Evolutionary conservation across 208 protist species (phyloP).

Genomic region (Trypanosoma rangeli): DNA sequence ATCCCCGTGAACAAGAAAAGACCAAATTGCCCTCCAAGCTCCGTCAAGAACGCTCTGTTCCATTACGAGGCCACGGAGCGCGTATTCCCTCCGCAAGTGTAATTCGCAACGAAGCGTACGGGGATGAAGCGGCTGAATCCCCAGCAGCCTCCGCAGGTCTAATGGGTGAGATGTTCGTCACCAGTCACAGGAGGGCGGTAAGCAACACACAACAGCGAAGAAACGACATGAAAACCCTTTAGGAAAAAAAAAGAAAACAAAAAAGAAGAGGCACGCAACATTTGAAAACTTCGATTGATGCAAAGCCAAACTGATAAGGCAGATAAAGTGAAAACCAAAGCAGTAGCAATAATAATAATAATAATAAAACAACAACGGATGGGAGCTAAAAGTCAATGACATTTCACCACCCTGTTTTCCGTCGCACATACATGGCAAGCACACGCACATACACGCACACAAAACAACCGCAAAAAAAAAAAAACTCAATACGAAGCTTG

Average conservation of each 20-base stretch:
- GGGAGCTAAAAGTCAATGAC: too few species aligned
- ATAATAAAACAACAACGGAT: constrained; percentile 4
- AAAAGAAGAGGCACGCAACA: too few species aligned
- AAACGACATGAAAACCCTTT: not conserved
- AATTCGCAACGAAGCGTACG: not conserved
- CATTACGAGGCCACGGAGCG: not conserved
- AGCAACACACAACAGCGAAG: too few species aligned
- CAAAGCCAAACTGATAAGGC: too few species aligned
- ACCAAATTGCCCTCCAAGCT: constrained; percentile 1
- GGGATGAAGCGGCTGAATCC: not conserved
- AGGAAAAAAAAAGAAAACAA: too few species aligned
- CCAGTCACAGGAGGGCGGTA: not conserved
- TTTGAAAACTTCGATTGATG: too few species aligned
- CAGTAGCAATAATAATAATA: not conserved
- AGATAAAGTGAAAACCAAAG: too few species aligned
- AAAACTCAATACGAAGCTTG: not conserved
- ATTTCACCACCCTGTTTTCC: too few species aligned
- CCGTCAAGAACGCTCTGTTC: not conserved
- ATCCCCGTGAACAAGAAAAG: too few species aligned
- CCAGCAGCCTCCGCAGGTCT: not conserved
- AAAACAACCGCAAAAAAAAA: not conserved
- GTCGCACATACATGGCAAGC: not conserved
- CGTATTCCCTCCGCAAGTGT: not conserved
- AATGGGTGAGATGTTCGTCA: not conserved
- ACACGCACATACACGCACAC: not conserved